Conservation (phyloP, 2,329 filamentous ascomycete species). For the Sporothrix phasma region DNA sequence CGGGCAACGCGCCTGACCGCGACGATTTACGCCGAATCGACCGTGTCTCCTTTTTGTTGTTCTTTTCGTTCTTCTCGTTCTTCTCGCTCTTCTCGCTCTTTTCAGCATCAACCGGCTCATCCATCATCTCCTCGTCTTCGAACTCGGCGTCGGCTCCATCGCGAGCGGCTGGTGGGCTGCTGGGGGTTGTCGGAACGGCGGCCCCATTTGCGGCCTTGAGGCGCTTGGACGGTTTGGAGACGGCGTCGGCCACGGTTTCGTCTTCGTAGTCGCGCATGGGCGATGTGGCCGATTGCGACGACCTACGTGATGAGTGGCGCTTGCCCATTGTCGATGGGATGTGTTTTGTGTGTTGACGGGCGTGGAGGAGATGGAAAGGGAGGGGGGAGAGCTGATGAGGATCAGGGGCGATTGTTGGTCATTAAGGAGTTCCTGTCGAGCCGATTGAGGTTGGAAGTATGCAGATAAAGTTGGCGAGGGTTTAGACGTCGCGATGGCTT, state of each 20-base stretch:
- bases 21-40: conserved; percentile 8
- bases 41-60: neutral
- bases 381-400: neutral
- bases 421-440: neutral
- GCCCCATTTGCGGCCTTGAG: conserved; percentile 37
- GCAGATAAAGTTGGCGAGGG: neutral
- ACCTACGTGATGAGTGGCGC: conserved; percentile 30
- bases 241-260: conserved; percentile 33
- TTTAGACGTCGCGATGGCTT: neutral
- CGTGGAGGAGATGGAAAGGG: neutral
- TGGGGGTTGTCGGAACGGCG: conserved; percentile 34
- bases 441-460: neutral
- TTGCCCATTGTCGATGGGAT: conserved; percentile 19
- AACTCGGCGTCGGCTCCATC: conserved; percentile 1
- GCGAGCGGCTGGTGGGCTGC: conserved; percentile 23
- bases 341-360: neutral
- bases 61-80: no score
- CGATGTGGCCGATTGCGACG: conserved; percentile 38
- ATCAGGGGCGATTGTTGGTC: neutral
- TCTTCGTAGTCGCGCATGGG: conserved; percentile 39
- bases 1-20: neutral
- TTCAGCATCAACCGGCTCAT: neutral
- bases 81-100: neutral
- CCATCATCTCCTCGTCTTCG: conserved; percentile 12
- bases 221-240: conserved; percentile 37